Evolutionary conservation across 371 early-diverging fungal species (phyloP).

Genomic region (Parasitella parasitica): DNA sequence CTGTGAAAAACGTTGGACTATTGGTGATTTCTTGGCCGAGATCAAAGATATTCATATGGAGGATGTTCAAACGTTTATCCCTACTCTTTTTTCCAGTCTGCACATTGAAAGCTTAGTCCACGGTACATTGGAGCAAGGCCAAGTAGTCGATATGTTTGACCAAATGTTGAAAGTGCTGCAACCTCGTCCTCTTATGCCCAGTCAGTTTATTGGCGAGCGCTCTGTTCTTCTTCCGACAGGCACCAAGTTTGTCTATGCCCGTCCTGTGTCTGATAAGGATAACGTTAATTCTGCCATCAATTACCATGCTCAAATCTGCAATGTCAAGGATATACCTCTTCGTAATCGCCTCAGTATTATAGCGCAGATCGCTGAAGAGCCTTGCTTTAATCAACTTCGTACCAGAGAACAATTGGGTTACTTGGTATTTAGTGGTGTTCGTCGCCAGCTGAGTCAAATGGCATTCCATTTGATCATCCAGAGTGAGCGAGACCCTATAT

Average conservation of each 20-base stretch:
- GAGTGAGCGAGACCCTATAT: slow-evolving; percentile 81
- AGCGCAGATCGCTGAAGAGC: slow-evolving; percentile 78
- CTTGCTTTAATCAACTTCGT: slow-evolving; percentile 89
- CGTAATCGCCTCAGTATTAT: slow-evolving; percentile 67
- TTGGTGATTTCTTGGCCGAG: slow-evolving; percentile 67
- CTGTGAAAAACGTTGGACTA: slow-evolving; percentile 76
- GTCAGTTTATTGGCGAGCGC: slow-evolving; percentile 60
- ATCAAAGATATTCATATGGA: slow-evolving; percentile 57
- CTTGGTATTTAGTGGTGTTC: slow-evolving; percentile 72
- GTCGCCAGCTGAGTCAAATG: slow-evolving; percentile 54
- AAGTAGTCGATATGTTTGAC: slow-evolving; percentile 60
- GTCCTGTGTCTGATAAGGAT: slow-evolving; percentile 65
- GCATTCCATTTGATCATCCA: slow-evolving; percentile 82
- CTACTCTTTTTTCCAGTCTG: slow-evolving; percentile 60
- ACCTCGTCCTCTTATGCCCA: slow-evolving; percentile 60
- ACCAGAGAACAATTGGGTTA: slow-evolving; percentile 90
- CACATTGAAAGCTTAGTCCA: slow-evolving; percentile 81
- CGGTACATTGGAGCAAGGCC: slow-evolving; percentile 70
- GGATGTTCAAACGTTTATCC: slow-evolving; percentile 70
- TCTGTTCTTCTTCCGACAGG: slow-evolving; percentile 60
- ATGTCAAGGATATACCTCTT: slow-evolving; percentile 45
- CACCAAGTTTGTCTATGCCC: slow-evolving; percentile 45
- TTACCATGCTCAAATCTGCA: slow-evolving; percentile 67
- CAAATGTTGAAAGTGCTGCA: slow-evolving; percentile 51
- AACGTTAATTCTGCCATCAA: slow-evolving; percentile 88